Evolutionary conservation across 345 rosid genomes (phyloP).

Genomic region (Aquilaria malaccensis): DNA sequence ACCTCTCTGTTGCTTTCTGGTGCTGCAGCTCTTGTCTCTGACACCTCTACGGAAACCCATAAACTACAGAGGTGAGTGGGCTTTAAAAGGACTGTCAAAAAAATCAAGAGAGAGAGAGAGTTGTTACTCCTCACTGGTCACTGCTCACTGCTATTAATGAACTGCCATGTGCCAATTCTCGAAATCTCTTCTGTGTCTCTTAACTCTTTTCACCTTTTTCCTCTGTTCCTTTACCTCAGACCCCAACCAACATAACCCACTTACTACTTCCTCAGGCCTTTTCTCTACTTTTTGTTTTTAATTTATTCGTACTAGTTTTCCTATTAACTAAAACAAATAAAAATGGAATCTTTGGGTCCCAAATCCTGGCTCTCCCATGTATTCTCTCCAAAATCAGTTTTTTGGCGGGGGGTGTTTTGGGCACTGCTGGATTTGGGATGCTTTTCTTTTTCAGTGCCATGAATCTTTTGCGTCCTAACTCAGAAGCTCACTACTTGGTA

Average conservation of each 20-base stretch:
- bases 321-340: conserved; percentile 9
- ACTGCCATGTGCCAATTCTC: no score
- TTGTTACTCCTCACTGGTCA: not conserved
- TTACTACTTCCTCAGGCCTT: conserved; percentile 2
- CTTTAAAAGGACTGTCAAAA: conserved; percentile 21
- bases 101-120: not conserved
- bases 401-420: not conserved
- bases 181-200: conserved; percentile 18
- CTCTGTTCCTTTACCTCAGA: conserved; percentile 35
- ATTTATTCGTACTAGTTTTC: conserved; percentile 15
- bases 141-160: conserved; percentile 16
- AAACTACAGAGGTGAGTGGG: conserved; percentile 33
- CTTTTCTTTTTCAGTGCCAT: no score
- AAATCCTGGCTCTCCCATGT: not conserved
- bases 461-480: no score
- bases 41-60: conserved; percentile 68
- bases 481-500: no score
- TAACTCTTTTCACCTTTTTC: conserved; percentile 29
- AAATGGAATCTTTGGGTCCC: conserved; percentile 8
- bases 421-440: no score
- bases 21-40: conserved; percentile 69
- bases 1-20: conserved; percentile 35
- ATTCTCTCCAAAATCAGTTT: not conserved
- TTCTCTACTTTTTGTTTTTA: conserved; percentile 27
- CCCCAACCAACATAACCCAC: conserved; percentile 21